Evolutionary conservation across 495 filamentous ascomycete genomes (phyloP).

Genomic region (Trichoderma reesei): DNA sequence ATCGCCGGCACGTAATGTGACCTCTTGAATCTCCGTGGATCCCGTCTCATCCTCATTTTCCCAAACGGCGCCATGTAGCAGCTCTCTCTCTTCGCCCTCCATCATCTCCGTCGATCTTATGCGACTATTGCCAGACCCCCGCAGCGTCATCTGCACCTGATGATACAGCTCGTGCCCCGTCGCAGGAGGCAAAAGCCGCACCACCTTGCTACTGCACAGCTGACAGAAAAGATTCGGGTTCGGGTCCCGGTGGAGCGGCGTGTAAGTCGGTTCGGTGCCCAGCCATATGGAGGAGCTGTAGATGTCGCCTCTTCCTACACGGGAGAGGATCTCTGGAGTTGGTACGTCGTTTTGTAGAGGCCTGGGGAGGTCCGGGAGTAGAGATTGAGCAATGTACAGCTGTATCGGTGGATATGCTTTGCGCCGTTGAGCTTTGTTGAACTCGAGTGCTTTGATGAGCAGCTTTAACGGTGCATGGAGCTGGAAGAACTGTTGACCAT

Average conservation of each 20-base stretch:
- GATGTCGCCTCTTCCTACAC: slow-evolving; percentile 59
- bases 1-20: slow-evolving; percentile 54
- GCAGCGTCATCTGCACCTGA: slow-evolving; percentile 39
- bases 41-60: slow-evolving; percentile 20
- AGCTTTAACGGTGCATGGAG: slow-evolving; percentile 30
- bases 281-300: slow-evolving; percentile 86
- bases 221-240: slow-evolving; percentile 93
- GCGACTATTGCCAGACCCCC: slow-evolving; percentile 37
- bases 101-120: slow-evolving; percentile 91
- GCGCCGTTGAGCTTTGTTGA: slow-evolving; percentile 16
- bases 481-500: slow-evolving; percentile 19
- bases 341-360: slow-evolving; percentile 56
- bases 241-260: slow-evolving; percentile 82
- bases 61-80: slow-evolving; percentile 67
- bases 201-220: slow-evolving; percentile 59
- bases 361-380: slow-evolving; percentile 54
- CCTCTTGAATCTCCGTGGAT: slow-evolving; percentile 30
- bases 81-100: slow-evolving; percentile 57
- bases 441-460: slow-evolving; percentile 25
- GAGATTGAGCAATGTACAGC: slow-evolving; percentile 79
- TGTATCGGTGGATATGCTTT: slow-evolving; percentile 19
- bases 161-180: slow-evolving; percentile 53
- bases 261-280: slow-evolving; percentile 74
- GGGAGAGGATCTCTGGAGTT: slow-evolving; percentile 50
- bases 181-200: slow-evolving; percentile 58